Evolutionary conservation across 306 rosid species (phyloP).

Genomic region (Citrullus amarus): DNA sequence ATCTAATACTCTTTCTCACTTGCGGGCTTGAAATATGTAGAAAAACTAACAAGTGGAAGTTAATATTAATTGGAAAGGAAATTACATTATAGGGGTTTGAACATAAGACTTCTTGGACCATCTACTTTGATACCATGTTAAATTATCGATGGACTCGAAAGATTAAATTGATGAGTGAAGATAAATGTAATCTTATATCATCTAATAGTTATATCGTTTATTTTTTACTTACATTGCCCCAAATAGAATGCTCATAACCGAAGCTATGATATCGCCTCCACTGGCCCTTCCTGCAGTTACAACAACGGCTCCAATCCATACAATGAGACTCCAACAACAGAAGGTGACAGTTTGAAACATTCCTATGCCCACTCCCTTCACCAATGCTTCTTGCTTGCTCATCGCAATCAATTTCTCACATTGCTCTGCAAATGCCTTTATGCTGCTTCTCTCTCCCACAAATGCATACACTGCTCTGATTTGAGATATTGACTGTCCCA

Average conservation of each 20-base stretch:
- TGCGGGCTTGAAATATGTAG: too few species aligned
- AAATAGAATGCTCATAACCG: constrained; percentile 86
- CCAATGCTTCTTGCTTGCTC: constrained; percentile 69
- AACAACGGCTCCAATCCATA: constrained; percentile 82
- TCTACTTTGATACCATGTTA: too few species aligned
- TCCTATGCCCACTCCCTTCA: constrained; percentile 81
- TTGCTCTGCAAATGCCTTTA: constrained; percentile 40
- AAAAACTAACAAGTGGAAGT: too few species aligned
- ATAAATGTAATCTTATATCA: too few species aligned
- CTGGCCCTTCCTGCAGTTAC: constrained; percentile 43
- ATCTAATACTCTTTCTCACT: too few species aligned
- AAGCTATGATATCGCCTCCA: constrained; percentile 62
- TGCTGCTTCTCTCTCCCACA: constrained; percentile 57
- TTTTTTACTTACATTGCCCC: constrained; percentile 62
- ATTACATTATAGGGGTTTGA: too few species aligned
- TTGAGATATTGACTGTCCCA: constrained; percentile 58
- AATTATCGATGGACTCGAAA: too few species aligned
- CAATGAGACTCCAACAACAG: constrained; percentile 70
- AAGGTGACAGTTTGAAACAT: constrained; percentile 70
- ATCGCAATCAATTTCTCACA: constrained; percentile 37
- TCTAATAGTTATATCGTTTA: not conserved
- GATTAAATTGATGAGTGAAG: too few species aligned
- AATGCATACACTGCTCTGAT: constrained; percentile 82
- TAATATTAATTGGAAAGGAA: too few species aligned
- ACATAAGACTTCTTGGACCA: too few species aligned